These are phyloP conservation scores for Aquilaria sinensis DNA, from an alignment of 345 rosid genomes.

Conservation along the genomic window DNA sequence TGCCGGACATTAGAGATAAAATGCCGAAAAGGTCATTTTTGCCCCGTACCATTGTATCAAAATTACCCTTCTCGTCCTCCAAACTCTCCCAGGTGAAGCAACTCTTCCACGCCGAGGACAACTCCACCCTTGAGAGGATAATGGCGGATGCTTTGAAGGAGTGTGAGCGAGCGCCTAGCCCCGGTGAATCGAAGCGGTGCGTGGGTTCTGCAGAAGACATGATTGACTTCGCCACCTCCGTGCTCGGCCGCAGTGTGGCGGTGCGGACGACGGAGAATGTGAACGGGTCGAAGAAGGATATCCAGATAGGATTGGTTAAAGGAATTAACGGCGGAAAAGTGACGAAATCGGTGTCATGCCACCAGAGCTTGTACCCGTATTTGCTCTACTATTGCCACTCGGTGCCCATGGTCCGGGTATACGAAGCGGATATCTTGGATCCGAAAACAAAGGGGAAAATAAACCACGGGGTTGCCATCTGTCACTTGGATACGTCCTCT, in stretches of 20 bases:
- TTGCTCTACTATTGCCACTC: conserved; percentile 83
- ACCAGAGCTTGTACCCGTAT: conserved; percentile 80
- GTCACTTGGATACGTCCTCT: conserved; percentile 73
- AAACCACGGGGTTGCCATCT: conserved; percentile 77
- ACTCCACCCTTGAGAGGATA: conserved; percentile 52
- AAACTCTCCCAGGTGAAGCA: conserved; percentile 21
- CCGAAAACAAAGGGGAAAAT: conserved; percentile 35
- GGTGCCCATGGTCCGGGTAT: conserved; percentile 86
- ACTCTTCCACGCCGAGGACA: conserved; percentile 51
- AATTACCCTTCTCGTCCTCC: conserved; percentile 55
- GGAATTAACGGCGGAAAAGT: conserved; percentile 62
- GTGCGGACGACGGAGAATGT: conserved; percentile 58
- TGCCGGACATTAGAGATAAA: conserved; percentile 86
- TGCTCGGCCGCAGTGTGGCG: conserved; percentile 50
- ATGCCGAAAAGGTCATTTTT: conserved; percentile 91
- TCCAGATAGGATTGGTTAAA: conserved; percentile 50
- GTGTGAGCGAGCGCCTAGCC: conserved; percentile 67
- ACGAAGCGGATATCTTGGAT: conserved; percentile 65
- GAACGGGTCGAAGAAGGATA: conserved; percentile 41
- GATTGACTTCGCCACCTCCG: conserved; percentile 75
- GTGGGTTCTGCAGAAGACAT: conserved; percentile 83
- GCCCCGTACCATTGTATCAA: conserved; percentile 58
- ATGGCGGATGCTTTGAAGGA: conserved; percentile 46
- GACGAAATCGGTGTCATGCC: conserved; percentile 82
- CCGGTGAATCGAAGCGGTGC: conserved; percentile 79